These are phyloP conservation scores for Yarrowia osloensis DNA, from an alignment of 805 yeast genomes.

Conservation along the genomic window DNA sequence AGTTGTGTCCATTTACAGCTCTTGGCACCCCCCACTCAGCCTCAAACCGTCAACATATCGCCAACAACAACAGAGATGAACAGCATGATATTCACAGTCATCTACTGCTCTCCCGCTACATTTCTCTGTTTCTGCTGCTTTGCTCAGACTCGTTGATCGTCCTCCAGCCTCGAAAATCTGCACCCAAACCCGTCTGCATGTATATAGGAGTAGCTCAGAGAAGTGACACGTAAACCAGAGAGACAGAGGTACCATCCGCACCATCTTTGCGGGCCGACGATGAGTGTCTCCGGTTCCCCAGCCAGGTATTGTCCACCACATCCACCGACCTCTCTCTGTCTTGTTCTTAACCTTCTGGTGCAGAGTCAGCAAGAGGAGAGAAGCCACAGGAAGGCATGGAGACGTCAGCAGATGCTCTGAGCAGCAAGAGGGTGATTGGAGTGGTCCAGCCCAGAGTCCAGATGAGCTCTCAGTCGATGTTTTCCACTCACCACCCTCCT, in stretches of 20 bases:
- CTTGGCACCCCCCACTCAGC: too few relatives aligned
- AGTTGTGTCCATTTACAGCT: too few relatives aligned
- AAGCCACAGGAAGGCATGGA: neutral
- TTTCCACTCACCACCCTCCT: too few relatives aligned
- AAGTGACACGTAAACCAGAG: neutral
- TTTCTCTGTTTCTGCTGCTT: neutral
- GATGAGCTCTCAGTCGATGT: too few relatives aligned
- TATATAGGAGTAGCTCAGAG: neutral
- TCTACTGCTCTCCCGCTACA: neutral
- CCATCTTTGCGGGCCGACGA: neutral
- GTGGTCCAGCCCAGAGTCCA: too few relatives aligned
- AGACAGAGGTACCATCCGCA: neutral
- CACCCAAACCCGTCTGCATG: neutral
- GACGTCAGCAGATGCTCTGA: too few relatives aligned
- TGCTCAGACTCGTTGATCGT: neutral
- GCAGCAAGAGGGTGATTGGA: too few relatives aligned
- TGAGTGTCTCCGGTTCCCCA: neutral
- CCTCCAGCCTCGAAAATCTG: neutral
- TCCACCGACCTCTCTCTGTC: neutral
- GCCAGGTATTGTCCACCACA: neutral
- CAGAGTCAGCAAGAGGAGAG: neutral
- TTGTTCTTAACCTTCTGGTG: neutral
- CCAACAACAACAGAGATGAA: too few relatives aligned
- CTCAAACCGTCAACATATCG: neutral
- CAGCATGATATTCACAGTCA: neutral